Evolutionary conservation across 768 basidiomycete species (phyloP).

Genomic region (Russula sp.): DNA sequence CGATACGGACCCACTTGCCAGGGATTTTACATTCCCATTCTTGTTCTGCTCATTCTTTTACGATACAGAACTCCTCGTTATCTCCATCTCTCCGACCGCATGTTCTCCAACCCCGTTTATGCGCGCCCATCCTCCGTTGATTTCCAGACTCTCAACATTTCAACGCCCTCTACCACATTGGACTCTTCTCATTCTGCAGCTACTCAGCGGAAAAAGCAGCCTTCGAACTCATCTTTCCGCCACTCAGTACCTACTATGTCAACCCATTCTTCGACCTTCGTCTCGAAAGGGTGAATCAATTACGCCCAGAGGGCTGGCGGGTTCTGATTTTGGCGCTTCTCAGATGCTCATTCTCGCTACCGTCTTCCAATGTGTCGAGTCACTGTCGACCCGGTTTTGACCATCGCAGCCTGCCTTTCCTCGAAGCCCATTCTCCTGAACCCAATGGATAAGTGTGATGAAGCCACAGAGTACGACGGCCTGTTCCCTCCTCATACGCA

Average conservation of each 20-base stretch:
- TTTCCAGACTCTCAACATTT: slow-evolving; percentile 31
- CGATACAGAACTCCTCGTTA: slow-evolving; percentile 16
- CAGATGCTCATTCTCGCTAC: slow-evolving; percentile 85
- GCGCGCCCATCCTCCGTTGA: slow-evolving; percentile 51
- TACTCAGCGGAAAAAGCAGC: slow-evolving; percentile 15
- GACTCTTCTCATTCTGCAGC: slow-evolving; percentile 14
- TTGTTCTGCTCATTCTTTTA: neutral
- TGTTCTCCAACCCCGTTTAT: slow-evolving; percentile 57
- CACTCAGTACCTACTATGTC: slow-evolving; percentile 20
- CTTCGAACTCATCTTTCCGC: slow-evolving; percentile 8
- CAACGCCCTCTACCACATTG: slow-evolving; percentile 26
- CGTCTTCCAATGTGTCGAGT: slow-evolving; percentile 67
- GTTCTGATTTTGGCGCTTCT: neutral
- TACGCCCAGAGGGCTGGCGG: neutral
- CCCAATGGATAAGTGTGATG: slow-evolving; percentile 80
- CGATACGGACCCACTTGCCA: slow-evolving; percentile 50
- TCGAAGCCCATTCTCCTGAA: slow-evolving; percentile 82
- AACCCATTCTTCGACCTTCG: slow-evolving; percentile 52
- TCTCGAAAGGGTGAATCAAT: slow-evolving; percentile 63
- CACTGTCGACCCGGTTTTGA: slow-evolving; percentile 56
- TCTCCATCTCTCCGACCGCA: slow-evolving; percentile 33
- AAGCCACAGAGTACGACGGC: slow-evolving; percentile 52
- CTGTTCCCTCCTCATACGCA: neutral
- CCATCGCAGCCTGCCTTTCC: slow-evolving; percentile 76
- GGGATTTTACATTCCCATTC: slow-evolving; percentile 45